These are phyloP conservation scores for Phytopythium ostracodes DNA, from an alignment of 352 stramenopile genomes.

Conservation along the genomic window DNA sequence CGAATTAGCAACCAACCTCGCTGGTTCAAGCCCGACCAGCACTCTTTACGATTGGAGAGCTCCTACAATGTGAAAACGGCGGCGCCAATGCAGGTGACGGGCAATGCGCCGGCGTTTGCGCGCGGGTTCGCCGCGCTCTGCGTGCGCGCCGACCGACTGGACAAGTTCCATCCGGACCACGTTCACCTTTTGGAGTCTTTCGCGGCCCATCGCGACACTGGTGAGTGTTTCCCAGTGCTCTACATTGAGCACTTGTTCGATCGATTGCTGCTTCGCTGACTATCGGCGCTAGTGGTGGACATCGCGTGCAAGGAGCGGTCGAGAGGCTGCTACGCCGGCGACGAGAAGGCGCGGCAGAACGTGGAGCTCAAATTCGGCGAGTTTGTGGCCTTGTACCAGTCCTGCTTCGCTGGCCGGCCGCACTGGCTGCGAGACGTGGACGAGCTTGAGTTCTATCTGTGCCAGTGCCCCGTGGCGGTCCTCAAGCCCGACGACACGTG, in stretches of 20 bases:
- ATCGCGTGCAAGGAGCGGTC: slow-evolving; percentile 60
- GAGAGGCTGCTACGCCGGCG: slow-evolving; percentile 49
- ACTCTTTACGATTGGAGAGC: background rate
- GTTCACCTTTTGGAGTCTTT: slow-evolving; percentile 23
- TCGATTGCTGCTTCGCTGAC: background rate
- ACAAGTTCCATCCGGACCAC: slow-evolving; percentile 23
- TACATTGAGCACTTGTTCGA: background rate
- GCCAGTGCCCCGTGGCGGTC: slow-evolving; percentile 73
- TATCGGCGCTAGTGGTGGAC: slow-evolving; percentile 56
- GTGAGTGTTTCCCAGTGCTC: slow-evolving; percentile 12
- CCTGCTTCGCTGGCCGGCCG: slow-evolving; percentile 21
- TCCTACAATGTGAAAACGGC: background rate
- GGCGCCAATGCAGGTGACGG: slow-evolving; percentile 8
- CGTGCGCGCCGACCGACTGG: slow-evolving; percentile 14
- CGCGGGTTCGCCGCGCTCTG: slow-evolving; percentile 35
- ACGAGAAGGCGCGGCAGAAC: slow-evolving; percentile 54
- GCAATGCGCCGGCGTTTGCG: slow-evolving; percentile 16
- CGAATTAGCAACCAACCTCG: background rate
- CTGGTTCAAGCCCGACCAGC: background rate
- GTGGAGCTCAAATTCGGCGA: slow-evolving; percentile 80
- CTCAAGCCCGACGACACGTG: slow-evolving; percentile 42
- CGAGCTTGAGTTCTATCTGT: slow-evolving; percentile 80
- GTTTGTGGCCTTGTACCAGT: slow-evolving; percentile 72
- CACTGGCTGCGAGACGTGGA: slow-evolving; percentile 75
- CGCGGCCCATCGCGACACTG: slow-evolving; percentile 26